These are phyloP conservation scores for Botrytis fabae DNA, from an alignment of 2,329 filamentous ascomycete species.

Conservation along the genomic window DNA sequence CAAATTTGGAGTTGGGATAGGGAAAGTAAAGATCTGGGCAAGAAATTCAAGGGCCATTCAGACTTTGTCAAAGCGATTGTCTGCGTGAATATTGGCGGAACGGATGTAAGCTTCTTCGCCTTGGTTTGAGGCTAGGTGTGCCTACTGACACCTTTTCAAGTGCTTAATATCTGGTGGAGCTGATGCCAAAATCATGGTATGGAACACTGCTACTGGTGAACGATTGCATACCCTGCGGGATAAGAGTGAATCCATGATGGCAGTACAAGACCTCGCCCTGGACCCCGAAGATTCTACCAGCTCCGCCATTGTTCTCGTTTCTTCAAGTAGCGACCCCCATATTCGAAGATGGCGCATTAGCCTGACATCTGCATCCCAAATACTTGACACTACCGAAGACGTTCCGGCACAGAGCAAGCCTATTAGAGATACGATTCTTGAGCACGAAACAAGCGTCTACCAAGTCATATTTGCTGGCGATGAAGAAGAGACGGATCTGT, in stretches of 20 bases:
- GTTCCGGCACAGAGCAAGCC: slow-evolving; percentile 29
- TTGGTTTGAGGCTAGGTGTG: slow-evolving; percentile 1
- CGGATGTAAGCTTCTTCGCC: slow-evolving; percentile 46
- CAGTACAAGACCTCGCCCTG: slow-evolving; percentile 75
- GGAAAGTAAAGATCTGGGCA: slow-evolving; percentile 53
- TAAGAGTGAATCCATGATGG: slow-evolving; percentile 67
- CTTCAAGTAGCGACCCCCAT: slow-evolving; percentile 76
- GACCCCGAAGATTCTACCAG: slow-evolving; percentile 63
- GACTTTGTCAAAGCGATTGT: slow-evolving; percentile 90
- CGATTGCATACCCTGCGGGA: slow-evolving; percentile 78
- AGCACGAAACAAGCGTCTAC: slow-evolving; percentile 91
- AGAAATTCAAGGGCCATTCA: slow-evolving; percentile 71
- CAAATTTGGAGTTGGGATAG: slow-evolving; percentile 82
- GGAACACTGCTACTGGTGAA: slow-evolving; percentile 69
- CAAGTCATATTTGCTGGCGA: slow-evolving; percentile 70
- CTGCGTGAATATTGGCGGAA: slow-evolving; percentile 59
- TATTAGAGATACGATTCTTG: slow-evolving; percentile 59
- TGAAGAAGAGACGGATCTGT: slow-evolving; percentile 66
- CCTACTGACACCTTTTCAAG: slow-evolving; percentile 28
- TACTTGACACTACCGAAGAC: slow-evolving; percentile 46
- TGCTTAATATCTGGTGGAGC: slow-evolving; percentile 71
- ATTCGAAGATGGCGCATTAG: slow-evolving; percentile 76
- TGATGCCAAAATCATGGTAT: slow-evolving; percentile 80
- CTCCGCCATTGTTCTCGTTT: slow-evolving; percentile 63
- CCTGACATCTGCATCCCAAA: slow-evolving; percentile 53